Evolutionary conservation across 2,329 filamentous ascomycete species (phyloP).

Genomic region (Rhynchosporium graminicola): DNA sequence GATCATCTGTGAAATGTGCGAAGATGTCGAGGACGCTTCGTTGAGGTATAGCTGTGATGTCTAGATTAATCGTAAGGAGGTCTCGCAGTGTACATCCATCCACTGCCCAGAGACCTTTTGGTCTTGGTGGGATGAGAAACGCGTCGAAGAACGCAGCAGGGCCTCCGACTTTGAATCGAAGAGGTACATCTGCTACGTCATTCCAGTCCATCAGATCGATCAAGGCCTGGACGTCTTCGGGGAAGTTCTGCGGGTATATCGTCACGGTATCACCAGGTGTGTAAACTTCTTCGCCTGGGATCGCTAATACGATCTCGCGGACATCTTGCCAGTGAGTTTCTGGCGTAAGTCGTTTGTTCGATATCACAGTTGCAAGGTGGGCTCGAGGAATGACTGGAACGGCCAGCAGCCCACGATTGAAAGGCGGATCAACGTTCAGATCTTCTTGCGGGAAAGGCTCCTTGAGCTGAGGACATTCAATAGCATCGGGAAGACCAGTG

Average conservation of each 20-base stretch:
- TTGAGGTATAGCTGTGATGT: constrained; percentile 86
- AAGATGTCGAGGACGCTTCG: constrained; percentile 82
- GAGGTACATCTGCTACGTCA: constrained; percentile 65
- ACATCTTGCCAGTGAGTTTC: constrained; percentile 89
- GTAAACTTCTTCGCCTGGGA: constrained; percentile 46
- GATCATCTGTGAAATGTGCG: constrained; percentile 71
- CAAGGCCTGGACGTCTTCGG: constrained; percentile 75
- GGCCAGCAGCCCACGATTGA: not conserved
- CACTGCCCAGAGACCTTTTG: constrained; percentile 31
- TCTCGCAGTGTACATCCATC: constrained; percentile 59
- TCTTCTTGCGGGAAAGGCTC: constrained; percentile 11
- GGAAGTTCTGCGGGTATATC: constrained; percentile 86
- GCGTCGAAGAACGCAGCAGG: constrained; percentile 35
- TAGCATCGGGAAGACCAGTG: constrained; percentile 1
- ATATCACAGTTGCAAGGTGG: constrained; percentile 47
- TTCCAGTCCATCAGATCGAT: constrained; percentile 80
- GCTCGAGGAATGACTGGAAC: constrained; percentile 25
- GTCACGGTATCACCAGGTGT: constrained; percentile 78
- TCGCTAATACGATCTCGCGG: constrained; percentile 68
- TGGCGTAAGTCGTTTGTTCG: constrained; percentile 77
- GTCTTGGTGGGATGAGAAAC: constrained; percentile 33
- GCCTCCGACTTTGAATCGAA: constrained; percentile 53
- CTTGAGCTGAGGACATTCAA: constrained; percentile 23
- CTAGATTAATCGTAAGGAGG: constrained; percentile 79
- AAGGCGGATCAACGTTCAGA: constrained; percentile 16